Base-by-base conservation (phyloP, 2,329 filamentous ascomycete genomes). In the Colletotrichum sp. region DNA sequence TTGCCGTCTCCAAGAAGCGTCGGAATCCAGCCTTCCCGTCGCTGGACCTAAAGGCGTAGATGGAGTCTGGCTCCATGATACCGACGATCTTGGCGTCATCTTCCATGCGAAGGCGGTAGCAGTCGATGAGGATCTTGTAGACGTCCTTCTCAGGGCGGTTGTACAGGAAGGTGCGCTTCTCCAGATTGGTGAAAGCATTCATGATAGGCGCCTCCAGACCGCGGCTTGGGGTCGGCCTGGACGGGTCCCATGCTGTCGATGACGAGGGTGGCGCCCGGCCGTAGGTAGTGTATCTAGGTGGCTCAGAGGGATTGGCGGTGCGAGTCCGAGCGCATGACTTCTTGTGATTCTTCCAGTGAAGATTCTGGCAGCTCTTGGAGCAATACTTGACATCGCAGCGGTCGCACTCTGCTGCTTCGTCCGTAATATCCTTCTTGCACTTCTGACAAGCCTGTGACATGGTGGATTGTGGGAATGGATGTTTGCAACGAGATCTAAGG, bases 321-420 rank as follows among this genome's bases (percentile, higher is more conserved):
- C 58, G 66, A 13, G 66, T 38, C 36, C 16, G 62, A 64, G 77
- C 77, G 79, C 87, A 89, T 11, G 78, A 74, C 72, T 83, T 84
- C 76, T 87, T 87, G 79, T 90, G 88, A 4, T 18, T 31, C 75
- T 87, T 87, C 87, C 86, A 90, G 77, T 90, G 83, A 3, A 79
- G 77, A 75, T 86, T 87, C 78, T 90, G 86, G 80, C 89, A 90
- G 43, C 86, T 83, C 29, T 82, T 82, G 55, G 86, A 87, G 82
- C 89, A 91, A 80, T 90, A 90, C 31, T 67, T 29, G 12, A 59
- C 54, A 27, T 68, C 66, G 54, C 66, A 68, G 18, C 55, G 54
- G 13, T 68, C 55, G 18, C 66, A 51, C 9, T 57, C 21, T 57
- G 33, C 34, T 34, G 1, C 15, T 6, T 4, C 36, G 27, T 63